Evolutionary conservation across 1,284 basidiomycete genomes (phyloP).

Genomic region (Tilletia horrida): DNA sequence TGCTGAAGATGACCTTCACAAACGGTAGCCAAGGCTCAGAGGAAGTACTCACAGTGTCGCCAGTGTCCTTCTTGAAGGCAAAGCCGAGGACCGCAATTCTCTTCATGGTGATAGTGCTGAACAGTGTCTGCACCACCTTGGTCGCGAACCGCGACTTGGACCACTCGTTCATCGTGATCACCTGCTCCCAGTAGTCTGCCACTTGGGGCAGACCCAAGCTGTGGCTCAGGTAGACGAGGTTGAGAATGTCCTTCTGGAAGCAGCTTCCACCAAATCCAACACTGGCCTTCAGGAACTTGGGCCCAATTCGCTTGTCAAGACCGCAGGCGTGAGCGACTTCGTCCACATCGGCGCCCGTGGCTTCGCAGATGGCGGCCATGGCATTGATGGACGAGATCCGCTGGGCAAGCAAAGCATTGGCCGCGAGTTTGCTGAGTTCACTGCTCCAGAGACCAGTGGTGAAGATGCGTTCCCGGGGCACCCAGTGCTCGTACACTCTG

Average conservation of each 20-base stretch:
- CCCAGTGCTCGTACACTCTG: constrained; percentile 91
- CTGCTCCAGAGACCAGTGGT: constrained; percentile 98
- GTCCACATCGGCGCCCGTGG: constrained; percentile 98
- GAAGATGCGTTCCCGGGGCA: constrained; percentile 78
- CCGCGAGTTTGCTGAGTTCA: constrained; percentile 92
- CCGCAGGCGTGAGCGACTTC: constrained; percentile 95
- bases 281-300: constrained; percentile 90
- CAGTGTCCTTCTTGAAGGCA: constrained; percentile 55
- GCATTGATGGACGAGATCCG: constrained; percentile 98
- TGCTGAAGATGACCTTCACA: no score
- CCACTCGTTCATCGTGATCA: constrained; percentile 55
- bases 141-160: constrained; percentile 54
- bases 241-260: constrained; percentile 87
- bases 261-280: constrained; percentile 98
- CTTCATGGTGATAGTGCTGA: constrained; percentile 97
- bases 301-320: constrained; percentile 84
- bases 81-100: constrained; percentile 93
- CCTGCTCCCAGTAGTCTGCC: constrained; percentile 83
- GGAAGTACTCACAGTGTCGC: constrained; percentile 40
- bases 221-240: constrained; percentile 88
- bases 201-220: constrained; percentile 91
- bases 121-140: constrained; percentile 66
- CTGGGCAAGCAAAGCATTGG: constrained; percentile 92
- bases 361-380: constrained; percentile 96
- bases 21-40: no score